Evolutionary conservation across 83 land plant genomes (phyloP), one percentile per base, ranked within the genome.

Genomic region (Diphasiastrum complanatum): DNA sequence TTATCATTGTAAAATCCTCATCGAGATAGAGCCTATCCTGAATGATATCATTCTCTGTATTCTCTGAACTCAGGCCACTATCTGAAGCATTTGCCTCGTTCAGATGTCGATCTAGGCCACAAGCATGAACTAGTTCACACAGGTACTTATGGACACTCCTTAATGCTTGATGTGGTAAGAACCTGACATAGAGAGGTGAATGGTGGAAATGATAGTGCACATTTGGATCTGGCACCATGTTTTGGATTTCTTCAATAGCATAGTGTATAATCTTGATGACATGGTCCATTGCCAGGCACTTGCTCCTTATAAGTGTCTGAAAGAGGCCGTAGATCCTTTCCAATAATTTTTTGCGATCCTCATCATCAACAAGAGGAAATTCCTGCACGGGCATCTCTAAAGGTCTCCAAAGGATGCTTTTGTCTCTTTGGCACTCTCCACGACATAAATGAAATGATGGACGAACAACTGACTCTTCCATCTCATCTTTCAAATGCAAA

Each of bases 181-280:
- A 89, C 51, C 95, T 80, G 1, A 89, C 75, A 38, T 79, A 85
- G 16, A 78, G 22, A 50, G 82, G 87, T n/a, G 81, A 77, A 28
- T 80, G 80, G 47, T 74, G 76, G 35, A 85, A 34, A 19, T 68
- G 81, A 61, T 47, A 59, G 10, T 69, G 79, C 28, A 85, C 61
- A 48, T 60, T 70, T 27, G 81, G 61, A n/a, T 83, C 86, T 43
- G 79, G 78, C 26, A 72, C 61, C 51, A 88, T 48, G 45, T 66
- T 64, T 61, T 85, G 86, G 28, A 83, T 53, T 71, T 80, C 90
- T 26, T 83, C 86, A 53, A 72, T 61, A 36, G 86, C 72, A 72
- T 70, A 82, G n/a, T 85, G 80, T 25, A 82, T 72, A n/a, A 88
- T 81, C 57, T 85, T 82, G 60, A 61, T 71, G 37, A 89, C 80